Base-by-base conservation (phyloP, 257 asterid genomes). In the Nicotiana tabacum region DNA sequence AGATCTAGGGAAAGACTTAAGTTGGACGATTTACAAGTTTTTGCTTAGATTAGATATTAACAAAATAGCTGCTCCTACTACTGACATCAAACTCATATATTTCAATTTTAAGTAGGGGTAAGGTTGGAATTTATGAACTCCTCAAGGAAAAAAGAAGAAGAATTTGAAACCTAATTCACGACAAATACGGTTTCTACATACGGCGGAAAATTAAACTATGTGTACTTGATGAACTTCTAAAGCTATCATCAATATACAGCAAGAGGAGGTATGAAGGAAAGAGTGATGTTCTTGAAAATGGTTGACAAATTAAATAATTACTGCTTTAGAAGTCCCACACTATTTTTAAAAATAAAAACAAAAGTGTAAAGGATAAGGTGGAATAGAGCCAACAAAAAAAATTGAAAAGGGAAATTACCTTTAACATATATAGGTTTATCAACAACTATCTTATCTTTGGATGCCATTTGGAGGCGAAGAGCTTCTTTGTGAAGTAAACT, bases 401-500 rank as follows among this genome's bases (percentile, higher is more conserved):
- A 33, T 62, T 43, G 17, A 29, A 67, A 46, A 80, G 11, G 30
- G 83, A 64, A 82, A 81, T 82, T 83, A 94, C 99, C 97, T 93
- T 94, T 96, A 78, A 96, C 99, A 85, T 89, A 94, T 82, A 96
- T 89, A 2, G 98, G 98, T 86, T 93, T 96, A 66, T 96, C 98
- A 80, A 89, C 91, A 65, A 93, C 83, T 85, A 93, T 88, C 88
- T 94, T 96, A 86, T 96, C 99, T 83, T 93, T 94, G 80, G 99
- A 96, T 77, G 99, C 99, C 91, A 88, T 92, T 83, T 96, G 99
- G 56, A 96, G 90, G 39, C 99, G 97, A 57, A 96, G 96, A 81
- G 99, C 99, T 92, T 96, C 99, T 88, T 96, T 96, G 83, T 96
- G 99, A 90, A 96, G 98, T 88, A 96, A 91, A 82, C 99, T 96